phyloP scores from a whole-genome alignment of 2,329 filamentous ascomycete species.

The Knoxdaviesia proteae region DNA sequence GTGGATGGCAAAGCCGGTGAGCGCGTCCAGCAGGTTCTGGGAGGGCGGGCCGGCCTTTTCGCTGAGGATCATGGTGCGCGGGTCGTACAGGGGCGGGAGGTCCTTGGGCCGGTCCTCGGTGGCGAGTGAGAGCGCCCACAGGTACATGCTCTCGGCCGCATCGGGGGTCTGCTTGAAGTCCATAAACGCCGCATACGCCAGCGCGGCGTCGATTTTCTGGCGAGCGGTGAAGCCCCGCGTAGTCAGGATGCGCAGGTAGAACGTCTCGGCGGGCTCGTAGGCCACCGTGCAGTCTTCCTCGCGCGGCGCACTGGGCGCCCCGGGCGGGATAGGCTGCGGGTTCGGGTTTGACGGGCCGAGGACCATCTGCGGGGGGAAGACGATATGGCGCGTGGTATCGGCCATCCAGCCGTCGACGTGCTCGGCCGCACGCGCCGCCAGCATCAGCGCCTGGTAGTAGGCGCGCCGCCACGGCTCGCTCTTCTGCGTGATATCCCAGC shows the following conservation, averaged over 20 bases:
- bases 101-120: conserved; percentile 27
- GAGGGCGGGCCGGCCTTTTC: conserved; percentile 38
- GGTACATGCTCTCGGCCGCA: conserved; percentile 51
- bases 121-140: conserved; percentile 58
- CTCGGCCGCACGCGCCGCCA: conserved; percentile 55
- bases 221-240: conserved; percentile 59
- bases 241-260: conserved; percentile 65
- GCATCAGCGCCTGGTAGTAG: conserved; percentile 68
- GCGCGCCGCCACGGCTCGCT: conserved; percentile 69
- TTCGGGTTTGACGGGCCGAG: conserved; percentile 68
- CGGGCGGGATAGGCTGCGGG: conserved; percentile 50
- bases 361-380: conserved; percentile 54
- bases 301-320: conserved; percentile 38
- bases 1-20: conserved; percentile 62
- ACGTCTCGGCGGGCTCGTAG: conserved; percentile 50
- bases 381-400: conserved; percentile 43
- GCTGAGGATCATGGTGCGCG: conserved; percentile 41
- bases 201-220: conserved; percentile 61
- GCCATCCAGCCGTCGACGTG: conserved; percentile 60
- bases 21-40: conserved; percentile 51
- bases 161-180: conserved; percentile 51
- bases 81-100: conserved; percentile 26
- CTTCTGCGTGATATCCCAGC: conserved; percentile 52
- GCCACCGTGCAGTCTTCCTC: conserved; percentile 58
- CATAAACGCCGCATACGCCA: conserved; percentile 70